Base-by-base conservation (phyloP, 805 yeast species). In the Hyphopichia homilentoma region DNA sequence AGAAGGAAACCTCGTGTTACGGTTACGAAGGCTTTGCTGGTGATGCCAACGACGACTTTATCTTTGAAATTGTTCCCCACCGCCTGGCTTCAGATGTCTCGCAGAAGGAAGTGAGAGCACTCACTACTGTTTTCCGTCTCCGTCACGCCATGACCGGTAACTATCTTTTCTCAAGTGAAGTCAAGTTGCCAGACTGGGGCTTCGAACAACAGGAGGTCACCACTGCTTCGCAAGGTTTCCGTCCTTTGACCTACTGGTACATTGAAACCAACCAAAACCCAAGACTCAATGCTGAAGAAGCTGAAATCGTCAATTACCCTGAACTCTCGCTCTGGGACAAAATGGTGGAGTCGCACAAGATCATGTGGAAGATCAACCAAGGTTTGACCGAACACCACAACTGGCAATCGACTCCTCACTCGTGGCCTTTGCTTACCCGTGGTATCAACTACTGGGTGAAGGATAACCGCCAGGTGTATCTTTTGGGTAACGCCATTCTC, bases 191-290 rank as follows among this genome's bases (percentile, higher is more conserved):
- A 40, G 76, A 75, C 32, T 84, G 93, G 89, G 94, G 84, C 1
- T 81, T 79, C 44, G 83, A 78, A 40, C 95, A 84, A 58, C 89
- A 81, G 57, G 95, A 84, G 63, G 94, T 84, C 33, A 77, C 89
- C 3, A 74, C 89, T 64, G 87, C 94, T 22, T 57, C 73, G 13
- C 82, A 77, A 45, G 93, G 89, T 56, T 66, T 69, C 34, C 61
- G 74, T 35, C 66, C 73, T 12, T 69, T 79, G 46, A 65, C 79
- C 21, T 65, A 75, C 42, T 84, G 90, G 90, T 79, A 81, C 57
- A 64, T 84, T 47, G 95, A 84, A 61, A 70, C 76, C 37, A 84
- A 83, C 59, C 65, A 56, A 32, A 81, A 82, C 48, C 70, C 65
- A 45, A 64, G 67, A 41, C 59, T 77, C 32, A 25, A 43, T 16